These are phyloP conservation scores for Thymus mandschuricus DNA, from an alignment of 257 asterid genomes.

Conservation along the genomic window DNA sequence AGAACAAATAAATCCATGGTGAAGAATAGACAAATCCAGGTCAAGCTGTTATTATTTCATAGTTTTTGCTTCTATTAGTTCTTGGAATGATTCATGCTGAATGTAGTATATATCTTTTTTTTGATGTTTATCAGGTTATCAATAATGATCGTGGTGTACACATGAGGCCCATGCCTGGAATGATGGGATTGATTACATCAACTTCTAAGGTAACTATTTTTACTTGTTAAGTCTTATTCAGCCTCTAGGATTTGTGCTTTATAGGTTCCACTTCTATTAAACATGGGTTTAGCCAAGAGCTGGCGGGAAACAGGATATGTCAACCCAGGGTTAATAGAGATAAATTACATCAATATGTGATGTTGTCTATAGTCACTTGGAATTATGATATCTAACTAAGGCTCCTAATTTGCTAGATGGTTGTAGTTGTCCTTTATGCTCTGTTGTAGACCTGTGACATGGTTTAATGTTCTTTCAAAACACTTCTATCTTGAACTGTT, in stretches of 20 bases:
- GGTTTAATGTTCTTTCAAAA: constrained; percentile 2
- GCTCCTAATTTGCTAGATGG: constrained; percentile 7
- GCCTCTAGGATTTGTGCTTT: neutral
- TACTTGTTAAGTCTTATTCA: neutral
- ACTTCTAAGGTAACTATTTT: constrained; percentile 62
- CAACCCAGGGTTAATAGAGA: neutral
- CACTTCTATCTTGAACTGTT: constrained; percentile 2
- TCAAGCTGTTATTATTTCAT: constrained; percentile 15
- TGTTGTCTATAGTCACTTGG: neutral
- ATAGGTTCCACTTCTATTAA: neutral
- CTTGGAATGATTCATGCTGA: constrained; percentile 18
- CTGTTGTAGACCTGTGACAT: neutral
- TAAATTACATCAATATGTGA: neutral
- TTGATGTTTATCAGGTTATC: constrained; percentile 64
- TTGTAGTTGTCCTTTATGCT: neutral
- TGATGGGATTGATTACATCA: constrained; percentile 73
- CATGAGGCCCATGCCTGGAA: constrained; percentile 96
- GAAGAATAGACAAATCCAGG: constrained; percentile 92
- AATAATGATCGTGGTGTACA: constrained; percentile 86
- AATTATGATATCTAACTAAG: neutral
- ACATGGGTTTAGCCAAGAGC: neutral
- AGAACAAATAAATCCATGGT: constrained; percentile 91
- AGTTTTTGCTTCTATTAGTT: constrained; percentile 8
- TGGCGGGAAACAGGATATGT: neutral
- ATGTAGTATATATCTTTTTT: neutral